These are phyloP conservation scores for Ganoderma lucidum DNA, from an alignment of 1,284 basidiomycete genomes.

Conservation along the genomic window DNA sequence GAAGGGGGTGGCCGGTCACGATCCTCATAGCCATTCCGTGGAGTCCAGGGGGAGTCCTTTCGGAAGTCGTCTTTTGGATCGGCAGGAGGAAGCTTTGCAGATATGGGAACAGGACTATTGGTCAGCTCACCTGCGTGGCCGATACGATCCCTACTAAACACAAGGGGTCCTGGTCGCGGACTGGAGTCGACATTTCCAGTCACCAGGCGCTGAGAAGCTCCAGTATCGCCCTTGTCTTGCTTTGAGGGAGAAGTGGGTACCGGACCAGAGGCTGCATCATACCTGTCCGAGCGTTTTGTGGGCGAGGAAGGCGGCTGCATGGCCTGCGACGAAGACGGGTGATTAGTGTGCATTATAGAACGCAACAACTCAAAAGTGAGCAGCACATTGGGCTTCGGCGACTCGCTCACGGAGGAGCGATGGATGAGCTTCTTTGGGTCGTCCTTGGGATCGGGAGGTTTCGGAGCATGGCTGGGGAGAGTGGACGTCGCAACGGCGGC, in stretches of 20 bases:
- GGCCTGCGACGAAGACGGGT: constrained; percentile 15
- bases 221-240: constrained; percentile 6
- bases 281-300: constrained; percentile 17
- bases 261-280: constrained; percentile 19
- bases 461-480: constrained; percentile 22
- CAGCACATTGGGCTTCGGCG: constrained; percentile 34
- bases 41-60: constrained; percentile 32
- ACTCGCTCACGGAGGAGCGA: constrained; percentile 32
- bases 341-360: constrained; percentile 6
- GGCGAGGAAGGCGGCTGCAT: constrained; percentile 17
- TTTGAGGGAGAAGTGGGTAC: constrained; percentile 11
- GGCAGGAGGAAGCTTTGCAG: constrained; percentile 27
- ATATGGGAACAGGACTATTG: constrained; percentile 18
- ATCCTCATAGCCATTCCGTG: constrained; percentile 35
- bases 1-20: constrained; percentile 26
- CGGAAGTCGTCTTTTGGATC: constrained; percentile 36
- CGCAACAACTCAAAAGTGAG: constrained; percentile 1
- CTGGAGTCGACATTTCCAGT: constrained; percentile 7
- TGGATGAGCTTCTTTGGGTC: constrained; percentile 20
- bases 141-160: constrained; percentile 21
- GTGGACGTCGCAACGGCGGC: constrained; percentile 15
- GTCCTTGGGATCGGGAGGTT: constrained; percentile 26
- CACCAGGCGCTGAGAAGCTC: constrained; percentile 10
- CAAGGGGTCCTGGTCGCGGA: constrained; percentile 22
- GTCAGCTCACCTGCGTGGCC: constrained; percentile 29